Evolutionary conservation across 2,329 filamentous ascomycete species (phyloP).

Genomic region (Xylaria hypoxylon): DNA sequence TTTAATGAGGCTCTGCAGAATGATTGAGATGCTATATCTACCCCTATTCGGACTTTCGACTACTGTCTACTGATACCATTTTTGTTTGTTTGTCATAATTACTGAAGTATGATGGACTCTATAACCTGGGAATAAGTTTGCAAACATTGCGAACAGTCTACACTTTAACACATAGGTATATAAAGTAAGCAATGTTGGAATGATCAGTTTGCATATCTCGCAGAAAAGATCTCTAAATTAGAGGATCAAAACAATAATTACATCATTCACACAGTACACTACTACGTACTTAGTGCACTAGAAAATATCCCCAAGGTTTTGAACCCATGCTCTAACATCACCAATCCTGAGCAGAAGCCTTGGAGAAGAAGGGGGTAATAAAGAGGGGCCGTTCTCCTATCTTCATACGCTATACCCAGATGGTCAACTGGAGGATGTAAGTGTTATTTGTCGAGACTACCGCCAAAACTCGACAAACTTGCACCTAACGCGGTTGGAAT

Average conservation of each 20-base stretch:
- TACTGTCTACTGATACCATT: background rate
- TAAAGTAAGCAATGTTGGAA: background rate
- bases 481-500: too few relatives aligned
- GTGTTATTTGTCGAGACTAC: too few relatives aligned
- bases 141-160: background rate
- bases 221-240: background rate
- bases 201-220: constrained; percentile 1
- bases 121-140: too few relatives aligned
- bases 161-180: background rate
- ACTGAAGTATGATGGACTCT: background rate
- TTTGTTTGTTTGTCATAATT: background rate
- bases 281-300: background rate
- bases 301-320: constrained; percentile 9
- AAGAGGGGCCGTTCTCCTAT: background rate
- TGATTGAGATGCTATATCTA: background rate
- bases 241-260: background rate
- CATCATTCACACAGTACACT: too few relatives aligned
- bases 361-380: constrained; percentile 13
- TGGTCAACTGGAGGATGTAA: background rate
- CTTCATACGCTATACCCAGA: constrained; percentile 12
- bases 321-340: constrained; percentile 3
- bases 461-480: too few relatives aligned
- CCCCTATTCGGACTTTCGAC: background rate
- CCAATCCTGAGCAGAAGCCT: background rate
- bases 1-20: constrained; percentile 19